These are phyloP conservation scores for Hypoxylon crocopeplum DNA, from an alignment of 495 filamentous ascomycete species.

Conservation along the genomic window DNA sequence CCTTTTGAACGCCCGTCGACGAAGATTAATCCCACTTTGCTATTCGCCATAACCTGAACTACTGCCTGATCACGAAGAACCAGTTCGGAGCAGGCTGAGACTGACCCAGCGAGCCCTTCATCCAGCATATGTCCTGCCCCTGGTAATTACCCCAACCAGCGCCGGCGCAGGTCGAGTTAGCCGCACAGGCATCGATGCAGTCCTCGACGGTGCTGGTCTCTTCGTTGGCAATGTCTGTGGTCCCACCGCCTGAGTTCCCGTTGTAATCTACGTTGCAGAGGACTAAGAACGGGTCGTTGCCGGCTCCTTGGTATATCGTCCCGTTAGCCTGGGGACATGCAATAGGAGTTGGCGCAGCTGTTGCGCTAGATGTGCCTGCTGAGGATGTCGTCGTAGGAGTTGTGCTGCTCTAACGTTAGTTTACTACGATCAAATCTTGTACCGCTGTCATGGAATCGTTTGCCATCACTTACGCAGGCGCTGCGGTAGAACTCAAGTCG, in stretches of 20 bases:
- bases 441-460: too few species aligned
- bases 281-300: slow-evolving; percentile 30
- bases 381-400: slow-evolving; percentile 1
- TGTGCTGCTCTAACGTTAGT: not conserved
- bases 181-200: slow-evolving; percentile 44
- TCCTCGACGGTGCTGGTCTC: slow-evolving; percentile 30
- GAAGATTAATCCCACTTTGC: too few species aligned
- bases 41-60: too few species aligned
- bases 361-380: not conserved
- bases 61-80: slow-evolving; percentile 46
- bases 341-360: slow-evolving; percentile 17
- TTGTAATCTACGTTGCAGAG: slow-evolving; percentile 48
- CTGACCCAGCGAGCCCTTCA: slow-evolving; percentile 62
- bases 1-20: slow-evolving; percentile 17
- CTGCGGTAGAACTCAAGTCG: not conserved
- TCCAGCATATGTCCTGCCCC: slow-evolving; percentile 47
- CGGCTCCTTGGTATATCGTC: slow-evolving; percentile 35
- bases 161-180: slow-evolving; percentile 35
- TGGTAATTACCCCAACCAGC: slow-evolving; percentile 45
- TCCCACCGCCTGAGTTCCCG: slow-evolving; percentile 26
- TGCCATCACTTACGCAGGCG: slow-evolving; percentile 9
- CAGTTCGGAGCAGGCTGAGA: slow-evolving; percentile 49
- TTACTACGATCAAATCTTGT: not conserved
- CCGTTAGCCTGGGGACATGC: slow-evolving; percentile 43
- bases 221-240: slow-evolving; percentile 38